Evolutionary conservation across 495 filamentous ascomycete genomes (phyloP).

Genomic region (Penicillium bovifimosum): DNA sequence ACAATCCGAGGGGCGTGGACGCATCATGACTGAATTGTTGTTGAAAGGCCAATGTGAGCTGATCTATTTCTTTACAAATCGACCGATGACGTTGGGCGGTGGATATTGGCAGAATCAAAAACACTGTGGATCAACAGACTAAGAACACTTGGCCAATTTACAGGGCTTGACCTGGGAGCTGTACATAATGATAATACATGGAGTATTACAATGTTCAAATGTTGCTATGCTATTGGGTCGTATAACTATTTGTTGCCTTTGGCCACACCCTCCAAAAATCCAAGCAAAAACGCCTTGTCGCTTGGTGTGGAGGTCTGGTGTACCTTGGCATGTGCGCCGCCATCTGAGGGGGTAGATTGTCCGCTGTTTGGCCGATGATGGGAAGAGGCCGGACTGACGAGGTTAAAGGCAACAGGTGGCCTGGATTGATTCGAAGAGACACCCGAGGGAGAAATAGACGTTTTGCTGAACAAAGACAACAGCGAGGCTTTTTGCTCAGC

Average conservation of each 20-base stretch:
- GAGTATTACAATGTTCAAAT: too few relatives aligned
- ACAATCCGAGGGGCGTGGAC: conserved; percentile 27
- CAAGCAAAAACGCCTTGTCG: conserved; percentile 73
- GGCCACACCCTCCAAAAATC: conserved; percentile 63
- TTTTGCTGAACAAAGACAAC: conserved; percentile 67
- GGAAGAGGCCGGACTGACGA: conserved; percentile 46
- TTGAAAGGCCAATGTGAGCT: conserved; percentile 11
- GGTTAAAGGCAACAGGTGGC: conserved; percentile 20
- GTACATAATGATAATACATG: too few relatives aligned
- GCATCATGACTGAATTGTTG: conserved; percentile 27
- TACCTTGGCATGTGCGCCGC: conserved; percentile 40
- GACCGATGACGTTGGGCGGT: conserved; percentile 31
- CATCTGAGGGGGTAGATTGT: conserved; percentile 40
- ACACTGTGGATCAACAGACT: too few relatives aligned
- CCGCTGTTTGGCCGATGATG: conserved; percentile 30
- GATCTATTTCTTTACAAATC: conserved; percentile 14
- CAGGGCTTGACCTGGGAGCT: too few relatives aligned
- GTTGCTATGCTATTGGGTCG: background rate
- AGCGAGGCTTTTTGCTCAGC: conserved; percentile 61
- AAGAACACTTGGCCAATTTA: too few relatives aligned
- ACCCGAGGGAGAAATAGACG: conserved; percentile 25
- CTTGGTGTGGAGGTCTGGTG: conserved; percentile 54
- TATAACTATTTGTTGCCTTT: conserved; percentile 34
- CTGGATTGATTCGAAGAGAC: conserved; percentile 19
- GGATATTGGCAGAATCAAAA: conserved; percentile 23